phyloP scores from a whole-genome alignment of 176 grass and related monocot species.

The Secale cereale region DNA sequence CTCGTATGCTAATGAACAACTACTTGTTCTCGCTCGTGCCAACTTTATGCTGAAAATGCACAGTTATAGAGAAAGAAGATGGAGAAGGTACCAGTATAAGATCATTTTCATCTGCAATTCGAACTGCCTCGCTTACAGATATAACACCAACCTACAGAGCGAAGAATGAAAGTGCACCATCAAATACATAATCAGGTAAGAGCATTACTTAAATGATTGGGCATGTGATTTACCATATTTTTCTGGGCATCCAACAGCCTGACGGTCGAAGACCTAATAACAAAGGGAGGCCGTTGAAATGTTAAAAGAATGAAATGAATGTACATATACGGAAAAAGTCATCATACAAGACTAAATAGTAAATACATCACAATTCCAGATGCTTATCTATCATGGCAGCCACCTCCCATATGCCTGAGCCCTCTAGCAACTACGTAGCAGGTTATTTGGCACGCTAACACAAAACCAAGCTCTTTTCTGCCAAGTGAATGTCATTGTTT shows the following conservation, averaged over 20 bases:
- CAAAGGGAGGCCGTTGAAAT: constrained; percentile 7
- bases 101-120: constrained; percentile 56
- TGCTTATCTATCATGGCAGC: neutral
- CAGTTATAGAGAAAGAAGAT: neutral
- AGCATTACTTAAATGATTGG: neutral
- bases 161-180: neutral
- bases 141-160: constrained; percentile 74
- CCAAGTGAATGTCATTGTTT: no score
- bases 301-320: neutral
- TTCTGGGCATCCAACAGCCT: constrained; percentile 88
- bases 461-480: neutral
- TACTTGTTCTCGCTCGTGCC: neutral
- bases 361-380: neutral
- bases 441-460: neutral
- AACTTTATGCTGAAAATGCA: neutral
- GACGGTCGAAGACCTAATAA: constrained; percentile 73
- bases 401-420: neutral
- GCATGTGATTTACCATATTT: constrained; percentile 65
- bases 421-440: neutral
- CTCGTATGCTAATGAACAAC: neutral
- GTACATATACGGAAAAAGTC: neutral
- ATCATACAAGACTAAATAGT: neutral
- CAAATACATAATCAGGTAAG: neutral
- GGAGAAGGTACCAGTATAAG: constrained; percentile 65
- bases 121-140: constrained; percentile 62